A percentile compares a stretch with the other conserved stretches of the same genome.
phyloP scores from a whole-genome alignment of 345 rosid genomes.

The Dimocarpus longan region DNA sequence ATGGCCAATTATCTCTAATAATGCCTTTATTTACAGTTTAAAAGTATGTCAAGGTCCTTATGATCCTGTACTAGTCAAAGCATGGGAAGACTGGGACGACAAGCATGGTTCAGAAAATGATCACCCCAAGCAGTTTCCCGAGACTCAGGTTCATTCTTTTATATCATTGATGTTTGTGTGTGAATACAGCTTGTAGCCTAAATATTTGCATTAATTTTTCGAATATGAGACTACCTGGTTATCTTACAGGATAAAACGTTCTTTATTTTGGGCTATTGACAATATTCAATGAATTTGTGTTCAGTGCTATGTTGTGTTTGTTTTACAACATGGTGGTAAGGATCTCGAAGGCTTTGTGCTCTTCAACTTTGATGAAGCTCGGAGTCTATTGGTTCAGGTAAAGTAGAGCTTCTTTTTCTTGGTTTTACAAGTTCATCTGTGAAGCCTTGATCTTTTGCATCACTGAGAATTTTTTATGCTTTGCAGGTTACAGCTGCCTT shows the following conservation, averaged over 20 bases:
- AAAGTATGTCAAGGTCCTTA: conserved; percentile 88
- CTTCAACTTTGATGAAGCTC: conserved; percentile 74
- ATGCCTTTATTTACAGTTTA: conserved; percentile 48
- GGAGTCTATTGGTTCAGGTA: conserved; percentile 86
- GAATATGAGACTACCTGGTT: background rate
- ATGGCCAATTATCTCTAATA: background rate
- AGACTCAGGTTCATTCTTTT: conserved; percentile 60
- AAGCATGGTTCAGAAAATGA: conserved; percentile 83
- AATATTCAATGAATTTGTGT: conserved; percentile 25
- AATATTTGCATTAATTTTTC: background rate
- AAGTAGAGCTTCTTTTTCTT: conserved; percentile 3
- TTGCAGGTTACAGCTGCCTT: conserved; percentile 83
- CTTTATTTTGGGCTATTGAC: conserved; percentile 17
- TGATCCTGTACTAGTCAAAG: conserved; percentile 61
- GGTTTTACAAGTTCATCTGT: background rate
- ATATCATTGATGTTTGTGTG: background rate
- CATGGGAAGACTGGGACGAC: conserved; percentile 98
- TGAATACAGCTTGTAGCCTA: background rate
- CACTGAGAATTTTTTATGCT: conserved; percentile 11
- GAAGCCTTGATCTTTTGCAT: conserved; percentile 1
- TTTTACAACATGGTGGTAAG: conserved; percentile 92
- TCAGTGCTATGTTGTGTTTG: conserved; percentile 86
- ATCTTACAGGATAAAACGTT: background rate
- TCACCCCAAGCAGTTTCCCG: conserved; percentile 79
- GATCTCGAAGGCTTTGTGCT: conserved; percentile 95